Conservation (phyloP, 2,329 filamentous ascomycete species). For the Fusarium sp. region DNA sequence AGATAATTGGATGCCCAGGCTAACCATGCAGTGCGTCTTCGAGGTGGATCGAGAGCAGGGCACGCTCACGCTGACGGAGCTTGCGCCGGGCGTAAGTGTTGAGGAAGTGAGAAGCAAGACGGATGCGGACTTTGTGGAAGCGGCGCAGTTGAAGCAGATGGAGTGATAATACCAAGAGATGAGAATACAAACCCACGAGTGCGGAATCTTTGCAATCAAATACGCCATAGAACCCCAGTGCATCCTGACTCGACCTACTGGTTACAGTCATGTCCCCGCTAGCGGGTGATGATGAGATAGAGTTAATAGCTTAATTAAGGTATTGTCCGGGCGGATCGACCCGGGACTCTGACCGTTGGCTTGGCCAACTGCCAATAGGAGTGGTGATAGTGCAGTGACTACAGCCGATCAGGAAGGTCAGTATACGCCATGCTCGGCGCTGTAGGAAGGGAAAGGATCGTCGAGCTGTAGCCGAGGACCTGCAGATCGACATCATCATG, state of each 20-base stretch:
- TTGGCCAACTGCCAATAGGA: constrained; percentile 18
- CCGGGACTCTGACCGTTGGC: constrained; percentile 7
- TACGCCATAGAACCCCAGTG: constrained; percentile 23
- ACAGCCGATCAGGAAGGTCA: constrained; percentile 32
- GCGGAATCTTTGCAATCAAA: constrained; percentile 21
- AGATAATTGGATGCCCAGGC: neutral
- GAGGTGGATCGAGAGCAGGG: constrained; percentile 72
- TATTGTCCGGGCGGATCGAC: constrained; percentile 28
- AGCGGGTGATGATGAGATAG: constrained; percentile 49
- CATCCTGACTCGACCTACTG: neutral
- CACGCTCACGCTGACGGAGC: constrained; percentile 73
- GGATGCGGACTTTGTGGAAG: constrained; percentile 73
- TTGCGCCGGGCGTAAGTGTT: constrained; percentile 74
- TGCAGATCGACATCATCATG: neutral
- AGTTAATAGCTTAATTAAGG: constrained; percentile 29
- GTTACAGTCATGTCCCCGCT: constrained; percentile 6
- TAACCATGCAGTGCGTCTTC: constrained; percentile 69
- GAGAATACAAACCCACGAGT: constrained; percentile 3
- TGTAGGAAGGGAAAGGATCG: constrained; percentile 18
- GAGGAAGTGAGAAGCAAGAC: constrained; percentile 78
- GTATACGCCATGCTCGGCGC: constrained; percentile 6
- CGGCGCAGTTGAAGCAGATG: constrained; percentile 64
- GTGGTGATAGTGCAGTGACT: constrained; percentile 3
- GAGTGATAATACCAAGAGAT: constrained; percentile 44
- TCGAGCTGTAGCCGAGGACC: neutral